Evolutionary conservation across 2,329 filamentous ascomycete genomes (phyloP).

Genomic region (Dactylellina cionopaga): DNA sequence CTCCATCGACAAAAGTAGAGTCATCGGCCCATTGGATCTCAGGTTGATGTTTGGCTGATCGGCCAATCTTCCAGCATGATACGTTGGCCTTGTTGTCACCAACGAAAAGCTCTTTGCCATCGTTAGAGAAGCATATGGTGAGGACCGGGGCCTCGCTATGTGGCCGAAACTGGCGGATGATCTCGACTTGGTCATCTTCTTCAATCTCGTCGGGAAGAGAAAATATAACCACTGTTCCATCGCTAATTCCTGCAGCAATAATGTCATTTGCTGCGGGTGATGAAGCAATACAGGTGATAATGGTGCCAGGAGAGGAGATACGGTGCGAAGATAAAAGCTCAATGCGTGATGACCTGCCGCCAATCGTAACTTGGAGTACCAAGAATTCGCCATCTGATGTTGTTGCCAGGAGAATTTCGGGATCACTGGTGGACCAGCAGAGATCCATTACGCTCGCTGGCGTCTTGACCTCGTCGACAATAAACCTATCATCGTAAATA

Average conservation of each 20-base stretch:
- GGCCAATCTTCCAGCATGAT: constrained; percentile 42
- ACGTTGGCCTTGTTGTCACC: constrained; percentile 45
- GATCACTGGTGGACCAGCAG: constrained; percentile 51
- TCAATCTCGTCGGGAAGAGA: constrained; percentile 34
- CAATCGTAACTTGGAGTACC: constrained; percentile 36
- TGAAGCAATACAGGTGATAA: constrained; percentile 42
- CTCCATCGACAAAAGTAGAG: constrained; percentile 24
- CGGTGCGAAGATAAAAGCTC: constrained; percentile 42
- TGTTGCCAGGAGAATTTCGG: constrained; percentile 48
- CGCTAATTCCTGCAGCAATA: constrained; percentile 34
- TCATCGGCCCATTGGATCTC: constrained; percentile 37
- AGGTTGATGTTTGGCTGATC: constrained; percentile 16
- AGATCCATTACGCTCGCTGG: constrained; percentile 50
- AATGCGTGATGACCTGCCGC: constrained; percentile 28
- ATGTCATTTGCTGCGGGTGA: constrained; percentile 44
- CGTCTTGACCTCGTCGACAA: constrained; percentile 49
- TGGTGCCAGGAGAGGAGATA: constrained; percentile 11
- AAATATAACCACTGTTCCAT: constrained; percentile 34
- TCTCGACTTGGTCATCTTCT: constrained; percentile 37
- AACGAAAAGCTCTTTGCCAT: constrained; percentile 43
- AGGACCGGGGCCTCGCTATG: constrained; percentile 27
- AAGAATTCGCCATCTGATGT: constrained; percentile 40
- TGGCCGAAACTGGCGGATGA: constrained; percentile 24
- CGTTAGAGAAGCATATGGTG: constrained; percentile 41
- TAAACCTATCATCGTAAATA: constrained; percentile 20